phyloP scores from a whole-genome alignment of 495 filamentous ascomycete genomes.

The Beverwykella pulmonaria region DNA sequence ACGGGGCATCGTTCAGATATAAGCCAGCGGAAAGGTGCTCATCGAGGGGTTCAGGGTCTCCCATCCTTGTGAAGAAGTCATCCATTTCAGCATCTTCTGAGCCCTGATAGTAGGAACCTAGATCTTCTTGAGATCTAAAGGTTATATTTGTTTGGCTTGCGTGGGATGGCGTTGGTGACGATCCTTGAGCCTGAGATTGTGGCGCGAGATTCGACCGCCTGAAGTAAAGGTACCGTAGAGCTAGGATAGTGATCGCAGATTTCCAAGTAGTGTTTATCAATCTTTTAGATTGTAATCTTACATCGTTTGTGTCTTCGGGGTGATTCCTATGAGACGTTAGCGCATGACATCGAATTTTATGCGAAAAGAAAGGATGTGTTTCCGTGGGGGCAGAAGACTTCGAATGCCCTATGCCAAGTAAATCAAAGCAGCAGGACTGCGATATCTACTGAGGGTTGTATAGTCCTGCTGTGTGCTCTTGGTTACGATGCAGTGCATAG shows the following conservation, averaged over 20 bases:
- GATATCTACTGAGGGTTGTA: too few relatives aligned
- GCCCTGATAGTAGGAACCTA: conserved; percentile 5
- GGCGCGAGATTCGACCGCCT: conserved; percentile 15
- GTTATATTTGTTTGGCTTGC: background rate
- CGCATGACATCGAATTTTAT: too few relatives aligned
- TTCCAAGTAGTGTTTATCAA: conserved; percentile 16
- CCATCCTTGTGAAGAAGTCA: background rate
- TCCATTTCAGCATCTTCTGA: background rate
- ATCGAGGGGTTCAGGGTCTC: background rate
- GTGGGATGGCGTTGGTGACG: conserved; percentile 6
- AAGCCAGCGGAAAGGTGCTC: background rate
- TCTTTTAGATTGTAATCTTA: background rate
- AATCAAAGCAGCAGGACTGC: too few relatives aligned
- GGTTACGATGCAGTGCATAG: too few relatives aligned
- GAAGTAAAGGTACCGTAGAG: conserved; percentile 26
- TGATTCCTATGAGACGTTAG: conserved; percentile 1
- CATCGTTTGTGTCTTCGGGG: background rate
- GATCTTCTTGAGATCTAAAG: background rate
- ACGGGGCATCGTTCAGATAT: background rate
- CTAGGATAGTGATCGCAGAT: conserved; percentile 20
- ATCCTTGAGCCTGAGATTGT: conserved; percentile 6
- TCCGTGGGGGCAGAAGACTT: too few relatives aligned
- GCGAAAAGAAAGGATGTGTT: too few relatives aligned
- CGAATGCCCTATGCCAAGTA: too few relatives aligned
- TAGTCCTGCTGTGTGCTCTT: too few relatives aligned